These are phyloP conservation scores for Marasmius fiardii DNA, from an alignment of 1,284 basidiomycete genomes.

Conservation along the genomic window DNA sequence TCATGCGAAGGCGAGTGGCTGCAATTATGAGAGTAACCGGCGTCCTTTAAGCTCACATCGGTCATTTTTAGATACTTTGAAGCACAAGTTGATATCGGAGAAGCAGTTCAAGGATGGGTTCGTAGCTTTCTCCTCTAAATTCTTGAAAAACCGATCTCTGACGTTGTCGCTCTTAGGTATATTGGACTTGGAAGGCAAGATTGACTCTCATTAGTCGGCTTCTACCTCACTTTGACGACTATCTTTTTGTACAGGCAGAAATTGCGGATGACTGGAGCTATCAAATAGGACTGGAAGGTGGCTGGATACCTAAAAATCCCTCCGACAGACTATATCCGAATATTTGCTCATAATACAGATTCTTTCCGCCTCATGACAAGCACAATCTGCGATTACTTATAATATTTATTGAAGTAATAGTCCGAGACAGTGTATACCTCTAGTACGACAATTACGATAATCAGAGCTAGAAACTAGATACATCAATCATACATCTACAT, in stretches of 20 bases:
- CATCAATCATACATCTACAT: neutral
- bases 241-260: slow-evolving; percentile 43
- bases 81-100: slow-evolving; percentile 67
- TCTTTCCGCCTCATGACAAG: neutral
- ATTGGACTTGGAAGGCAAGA: slow-evolving; percentile 77
- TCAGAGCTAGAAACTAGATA: neutral
- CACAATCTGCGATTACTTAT: neutral
- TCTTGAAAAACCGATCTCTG: neutral
- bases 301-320: slow-evolving; percentile 71
- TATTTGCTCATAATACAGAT: slow-evolving; percentile 39
- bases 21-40: neutral
- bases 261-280: slow-evolving; percentile 77
- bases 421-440: neutral
- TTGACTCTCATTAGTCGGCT: neutral
- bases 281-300: slow-evolving; percentile 57
- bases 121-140: neutral
- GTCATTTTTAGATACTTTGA: slow-evolving; percentile 63
- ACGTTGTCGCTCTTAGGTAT: slow-evolving; percentile 29
- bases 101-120: slow-evolving; percentile 67
- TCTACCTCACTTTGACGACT: neutral
- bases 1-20: slow-evolving; percentile 59
- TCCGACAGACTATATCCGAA: slow-evolving; percentile 58
- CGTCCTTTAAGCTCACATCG: neutral
- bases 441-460: slow-evolving; percentile 3
- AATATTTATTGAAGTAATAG: neutral